Evolutionary conservation across 1,139 yeast species (phyloP), one percentile per base, ranked within the genome.

Genomic region (Hansenula sp.): DNA sequence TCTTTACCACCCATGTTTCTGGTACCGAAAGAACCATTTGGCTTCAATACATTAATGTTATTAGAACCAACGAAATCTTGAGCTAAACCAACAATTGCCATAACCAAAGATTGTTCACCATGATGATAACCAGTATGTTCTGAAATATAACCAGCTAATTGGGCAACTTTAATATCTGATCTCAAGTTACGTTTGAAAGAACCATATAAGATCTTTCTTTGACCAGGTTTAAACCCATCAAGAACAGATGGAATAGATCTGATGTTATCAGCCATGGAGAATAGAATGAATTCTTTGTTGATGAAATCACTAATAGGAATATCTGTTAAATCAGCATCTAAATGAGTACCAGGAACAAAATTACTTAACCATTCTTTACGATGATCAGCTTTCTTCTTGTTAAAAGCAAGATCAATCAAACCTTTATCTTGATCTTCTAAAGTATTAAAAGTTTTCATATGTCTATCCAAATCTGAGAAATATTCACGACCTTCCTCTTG

Each of bases 1-100:
- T 94, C 98, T 61, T 94, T 94, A 68, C 99, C 99, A 64, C 99
- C 98, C 28, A 89, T 76, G 32, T 95, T 92, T 66, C 99, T 79
- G 2, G 97, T 83, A 74, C 99, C 99, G 61, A 94, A 94, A 24
- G 90, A 84, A 71, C 99, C 99, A 60, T 83, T 85, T 34, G 99
- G 98, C 61, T 81, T 75, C 52, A 94, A 69, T 37, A 88, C 57
- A 59, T 94, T 86, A 53, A 94, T 68, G 57, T 94, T 94, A 58
- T 94, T 94, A 11, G 96, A 75, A 10, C 99, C 99, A 42, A 92
- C 84, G 57, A 86, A 94, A 60, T 88, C 89, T 61, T 94, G 98
- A 1, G 98, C 98, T 59, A 94, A 66, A 18, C 96, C 95, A 55
- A 92, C 79, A 59, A 94, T 90, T 0, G 98, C 88, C 62, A 83